Evolutionary conservation across 1,284 basidiomycete species (phyloP), one percentile per base, ranked within the genome.

Genomic region (Cutaneotrichosporon sp.): DNA sequence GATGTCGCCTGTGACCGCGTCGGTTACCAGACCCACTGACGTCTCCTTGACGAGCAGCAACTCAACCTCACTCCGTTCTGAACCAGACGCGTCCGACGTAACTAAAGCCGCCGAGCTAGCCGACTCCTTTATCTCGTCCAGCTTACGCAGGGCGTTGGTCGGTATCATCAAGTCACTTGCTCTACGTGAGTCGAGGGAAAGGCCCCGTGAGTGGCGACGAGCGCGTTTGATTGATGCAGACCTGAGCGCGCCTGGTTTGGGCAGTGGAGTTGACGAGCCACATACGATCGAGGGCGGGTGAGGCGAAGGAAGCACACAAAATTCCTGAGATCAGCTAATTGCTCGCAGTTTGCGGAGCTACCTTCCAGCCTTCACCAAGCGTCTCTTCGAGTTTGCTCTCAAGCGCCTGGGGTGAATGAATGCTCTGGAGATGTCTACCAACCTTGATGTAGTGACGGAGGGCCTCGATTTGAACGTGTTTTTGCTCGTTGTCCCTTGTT

Each of bases 401-500:
- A 0, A 71, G 55, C 9, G 56, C 58, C 65, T 70, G 37, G 9
- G 4, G 38, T 43, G 21, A 42, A 50, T 33, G 9, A 4, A n/a
- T n/a, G n/a, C n/a, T n/a, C n/a, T n/a, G n/a, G n/a, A n/a, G n/a
- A n/a, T n/a, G n/a, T n/a, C 1, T 1, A 41, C 59, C n/a, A n/a
- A 68, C 69, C 46, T 63, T 66, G 46, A 64, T 53, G 41, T 72
- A 72, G 4, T 50, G 51, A 36, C 60, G 64, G 45, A 63, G 51
- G n/a, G 47, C 45, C 49, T 72, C 69, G n/a, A 61, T 62, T 8
- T 55, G 56, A 8, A 51, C 52, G 47, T 68, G 64, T 38, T 72
- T 69, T 17, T 58, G 49, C 51, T 68, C 64, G 37, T 72, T 69
- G 51, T 67, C 68, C 23, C 69, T 72, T 30, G 34, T 4, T 4